Evolutionary conservation across 1,139 yeast species (phyloP), one percentile per base, ranked within the genome.

Genomic region (Geotrichum candidum): DNA sequence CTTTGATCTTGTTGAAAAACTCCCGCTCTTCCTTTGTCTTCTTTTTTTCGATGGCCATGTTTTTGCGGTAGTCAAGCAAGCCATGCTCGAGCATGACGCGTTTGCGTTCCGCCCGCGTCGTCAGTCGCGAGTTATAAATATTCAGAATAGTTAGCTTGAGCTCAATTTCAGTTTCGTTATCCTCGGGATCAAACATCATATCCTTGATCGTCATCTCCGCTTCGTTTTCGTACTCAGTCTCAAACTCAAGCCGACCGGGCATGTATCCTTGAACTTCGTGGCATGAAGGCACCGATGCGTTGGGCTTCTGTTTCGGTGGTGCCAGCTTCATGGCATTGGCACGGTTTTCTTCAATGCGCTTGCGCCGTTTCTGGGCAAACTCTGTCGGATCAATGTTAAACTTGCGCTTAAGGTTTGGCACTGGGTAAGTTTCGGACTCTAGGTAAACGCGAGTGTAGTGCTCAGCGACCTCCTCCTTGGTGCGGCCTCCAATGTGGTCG

Each of bases 201-300:
- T 95, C 99, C 73, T 94, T 95, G 50, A 94, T 90, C 0, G 96
- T 86, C 61, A 88, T 81, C 74, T 94, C 99, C 0, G 99, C 99
- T 60, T 94, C 99, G 71, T 94, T 94, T 73, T 95, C 99, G 51
- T 89, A 91, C 73, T 94, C 99, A 64, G 87, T 90, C 71, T 94
- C 99, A 74, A 94, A 94, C 73, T 94, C 99, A 66, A 94, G 79
- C 69, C 99, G 84, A 56, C 99, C 99, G 48, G 99, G 99, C 99
- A 95, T 94, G 73, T 87, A 94, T 2, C 97, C 98, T 74, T 94
- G 98, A 65, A 94, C 85, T 71, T 95, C 98, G 72, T 95, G 98
- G 77, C 98, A 92, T 60, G 95, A 82, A 0, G 99, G 99, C 9
- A 89, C 96, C 11, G 97, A 90, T 0, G 97, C 92, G 58, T 88